A percentile compares a stretch with the other conserved stretches of the same genome.
phyloP scores from a whole-genome alignment of 2,329 filamentous ascomycete species.

The Penicillium occitanis region DNA sequence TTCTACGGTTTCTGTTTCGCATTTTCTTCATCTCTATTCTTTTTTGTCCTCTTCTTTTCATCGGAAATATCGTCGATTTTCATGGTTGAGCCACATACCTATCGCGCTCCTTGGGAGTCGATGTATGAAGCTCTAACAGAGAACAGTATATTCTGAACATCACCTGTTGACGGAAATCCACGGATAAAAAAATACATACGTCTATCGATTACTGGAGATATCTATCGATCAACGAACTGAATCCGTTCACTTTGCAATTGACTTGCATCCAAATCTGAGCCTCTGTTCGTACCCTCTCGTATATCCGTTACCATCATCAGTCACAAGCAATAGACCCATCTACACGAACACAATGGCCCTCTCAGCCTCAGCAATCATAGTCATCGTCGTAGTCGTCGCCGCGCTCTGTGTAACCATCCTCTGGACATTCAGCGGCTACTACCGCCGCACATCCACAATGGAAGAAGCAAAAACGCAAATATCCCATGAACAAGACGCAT shows the following conservation, averaged over 20 bases:
- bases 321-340: background rate
- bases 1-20: background rate
- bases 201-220: background rate
- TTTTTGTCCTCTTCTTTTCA: background rate
- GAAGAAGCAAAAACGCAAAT: background rate
- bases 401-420: constrained; percentile 16
- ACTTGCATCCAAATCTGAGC: background rate
- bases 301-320: too few relatives aligned
- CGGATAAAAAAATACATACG: background rate
- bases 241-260: background rate
- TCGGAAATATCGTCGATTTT: background rate
- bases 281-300: background rate
- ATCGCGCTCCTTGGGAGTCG: constrained; percentile 15
- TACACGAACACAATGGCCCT: constrained; percentile 13
- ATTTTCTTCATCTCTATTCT: background rate
- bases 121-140: constrained; percentile 1
- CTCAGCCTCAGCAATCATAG: constrained; percentile 20
- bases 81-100: constrained; percentile 1
- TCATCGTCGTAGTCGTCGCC: constrained; percentile 20
- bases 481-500: constrained; percentile 19
- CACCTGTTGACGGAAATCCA: background rate
- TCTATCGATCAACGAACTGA: too few relatives aligned
- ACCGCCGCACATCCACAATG: background rate
- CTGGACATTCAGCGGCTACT: constrained; percentile 20
- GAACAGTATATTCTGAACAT: background rate